A percentile compares a stretch with the other conserved stretches of the same genome.
phyloP scores from a whole-genome alignment of 176 grass and related monocot species.

The Typha latifolia region DNA sequence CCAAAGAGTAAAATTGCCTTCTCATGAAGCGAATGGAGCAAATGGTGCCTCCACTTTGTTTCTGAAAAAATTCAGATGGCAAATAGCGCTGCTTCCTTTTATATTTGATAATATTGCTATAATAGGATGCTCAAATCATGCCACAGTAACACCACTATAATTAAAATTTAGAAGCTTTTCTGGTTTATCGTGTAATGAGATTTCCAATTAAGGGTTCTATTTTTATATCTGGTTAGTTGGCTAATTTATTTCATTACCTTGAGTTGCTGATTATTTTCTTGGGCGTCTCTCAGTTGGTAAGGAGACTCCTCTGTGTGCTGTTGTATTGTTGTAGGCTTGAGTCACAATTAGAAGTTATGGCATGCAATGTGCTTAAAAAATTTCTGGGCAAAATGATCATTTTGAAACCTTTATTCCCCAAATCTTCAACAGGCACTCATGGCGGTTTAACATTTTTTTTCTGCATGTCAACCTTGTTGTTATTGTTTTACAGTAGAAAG shows the following conservation, averaged over 20 bases:
- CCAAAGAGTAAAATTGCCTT: conserved; percentile 25
- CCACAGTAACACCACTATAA: background rate
- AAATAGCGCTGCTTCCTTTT: conserved; percentile 9
- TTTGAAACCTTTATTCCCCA: too few relatives aligned
- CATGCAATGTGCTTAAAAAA: too few relatives aligned
- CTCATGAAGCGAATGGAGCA: conserved; percentile 7
- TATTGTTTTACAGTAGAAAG: too few relatives aligned
- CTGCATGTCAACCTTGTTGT: too few relatives aligned
- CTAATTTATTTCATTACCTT: background rate
- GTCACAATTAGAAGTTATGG: too few relatives aligned
- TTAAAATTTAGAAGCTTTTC: background rate
- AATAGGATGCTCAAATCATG: background rate
- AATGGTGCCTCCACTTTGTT: conserved; percentile 15
- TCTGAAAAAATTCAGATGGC: conserved; percentile 15
- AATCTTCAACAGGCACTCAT: too few relatives aligned
- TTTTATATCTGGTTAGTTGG: background rate
- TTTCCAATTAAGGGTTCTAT: background rate
- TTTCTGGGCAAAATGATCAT: too few relatives aligned
- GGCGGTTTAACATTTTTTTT: too few relatives aligned
- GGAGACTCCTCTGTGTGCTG: background rate
- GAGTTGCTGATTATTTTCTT: background rate
- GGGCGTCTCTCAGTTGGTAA: background rate
- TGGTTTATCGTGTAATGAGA: background rate
- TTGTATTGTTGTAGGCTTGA: too few relatives aligned
- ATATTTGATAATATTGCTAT: background rate